Evolutionary conservation across 2,329 filamentous ascomycete genomes (phyloP), one percentile per base, ranked within the genome.

Genomic region (Cladosporium sp.): DNA sequence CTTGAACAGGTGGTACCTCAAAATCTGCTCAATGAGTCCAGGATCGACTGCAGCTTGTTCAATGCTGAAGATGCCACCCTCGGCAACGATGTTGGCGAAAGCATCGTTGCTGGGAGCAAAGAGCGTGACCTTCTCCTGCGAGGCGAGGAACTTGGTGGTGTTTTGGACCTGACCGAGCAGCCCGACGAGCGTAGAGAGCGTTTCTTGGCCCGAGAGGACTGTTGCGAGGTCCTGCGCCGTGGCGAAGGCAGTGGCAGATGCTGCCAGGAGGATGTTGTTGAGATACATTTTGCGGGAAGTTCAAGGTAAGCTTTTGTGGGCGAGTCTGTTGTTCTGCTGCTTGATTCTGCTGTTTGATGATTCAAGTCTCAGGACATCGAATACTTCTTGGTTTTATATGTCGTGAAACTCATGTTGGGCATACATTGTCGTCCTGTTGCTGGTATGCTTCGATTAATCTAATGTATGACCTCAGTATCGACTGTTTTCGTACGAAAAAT

Each of bases 1-100:
- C 66, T 84, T 82, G 14, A 88, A 75, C 21, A 87, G 79, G 71
- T 88, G 86, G 73, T 88, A 88, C 64, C 75, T 77, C 30, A 88
- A 73, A 32, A 87, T 73, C 10, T 82, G 82, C 67, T 76, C 71
- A 11, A 67, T 63, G 28, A 66, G 57, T 6, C 59, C 65, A 14
- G 65, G 41, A 11, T 65, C 65, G 11, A 41, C 49, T 10, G 47
- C 14, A 18, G 61, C 61, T 47, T 64, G 34, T 2, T 65, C 38
- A 26, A 65, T 65, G 54, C 49, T 59, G 65, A 67, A 52, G 58
- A 55, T 36, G 57, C 62, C 62, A n/a, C 62, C 44, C 4, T 65
- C 51, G 5, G 51, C 5, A 21, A 59, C 36, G 7, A 62, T 62
- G 36, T 24, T 59, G 21, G 74, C 61, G 1, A 76, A 69, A 38